Conservation (phyloP, 2,329 filamentous ascomycete species). For the Trichoderma gracile region DNA sequence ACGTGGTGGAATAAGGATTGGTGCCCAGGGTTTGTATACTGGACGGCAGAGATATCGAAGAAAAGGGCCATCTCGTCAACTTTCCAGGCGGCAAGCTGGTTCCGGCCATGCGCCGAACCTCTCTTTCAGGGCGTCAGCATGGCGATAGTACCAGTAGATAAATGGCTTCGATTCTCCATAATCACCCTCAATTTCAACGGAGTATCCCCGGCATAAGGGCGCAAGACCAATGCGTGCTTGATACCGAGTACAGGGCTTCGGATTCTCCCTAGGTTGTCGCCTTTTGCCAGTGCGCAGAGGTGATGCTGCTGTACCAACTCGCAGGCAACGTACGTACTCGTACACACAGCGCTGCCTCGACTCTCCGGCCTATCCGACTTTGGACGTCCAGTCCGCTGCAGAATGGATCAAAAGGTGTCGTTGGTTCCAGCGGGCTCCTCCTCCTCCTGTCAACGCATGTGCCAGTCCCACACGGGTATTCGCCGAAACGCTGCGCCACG, state of each 20-base stretch:
- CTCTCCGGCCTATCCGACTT: constrained; percentile 12
- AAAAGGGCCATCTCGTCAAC: neutral
- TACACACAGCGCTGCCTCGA: neutral
- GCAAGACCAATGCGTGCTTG: constrained; percentile 5
- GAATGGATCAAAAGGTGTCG: neutral
- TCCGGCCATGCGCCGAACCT: constrained; percentile 2
- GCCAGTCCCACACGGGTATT: constrained; percentile 14
- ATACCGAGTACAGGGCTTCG: neutral
- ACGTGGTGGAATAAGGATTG: neutral
- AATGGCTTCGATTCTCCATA: constrained; percentile 2
- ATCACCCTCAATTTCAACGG: constrained; percentile 20
- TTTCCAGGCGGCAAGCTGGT: neutral
- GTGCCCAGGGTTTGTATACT: constrained; percentile 10
- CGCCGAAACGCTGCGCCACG: constrained; percentile 24
- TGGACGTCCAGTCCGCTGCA: neutral
- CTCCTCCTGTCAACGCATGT: neutral
- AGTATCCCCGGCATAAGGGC: constrained; percentile 21
- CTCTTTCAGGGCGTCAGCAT: constrained; percentile 4
- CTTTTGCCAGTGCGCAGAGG: neutral
- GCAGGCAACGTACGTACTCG: too few relatives aligned
- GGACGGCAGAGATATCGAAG: neutral
- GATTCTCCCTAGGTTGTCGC: neutral
- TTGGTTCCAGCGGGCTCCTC: neutral
- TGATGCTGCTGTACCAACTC: too few relatives aligned
- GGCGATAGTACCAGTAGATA: neutral